phyloP scores from a whole-genome alignment of 2,329 filamentous ascomycete species.

The Trichophyton verrucosum region DNA sequence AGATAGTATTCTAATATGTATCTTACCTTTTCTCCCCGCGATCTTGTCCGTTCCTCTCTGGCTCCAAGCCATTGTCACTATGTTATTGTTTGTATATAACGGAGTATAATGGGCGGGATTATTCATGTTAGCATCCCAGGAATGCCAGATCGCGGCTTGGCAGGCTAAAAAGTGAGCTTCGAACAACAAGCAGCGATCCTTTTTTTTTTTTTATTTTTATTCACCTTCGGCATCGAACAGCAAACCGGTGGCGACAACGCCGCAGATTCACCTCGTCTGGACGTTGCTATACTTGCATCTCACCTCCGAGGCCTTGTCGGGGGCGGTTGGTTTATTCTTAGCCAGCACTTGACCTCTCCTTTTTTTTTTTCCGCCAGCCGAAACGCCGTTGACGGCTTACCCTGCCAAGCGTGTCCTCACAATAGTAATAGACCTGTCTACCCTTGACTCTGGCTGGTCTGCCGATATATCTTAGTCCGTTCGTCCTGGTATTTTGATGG shows the following conservation, averaged over 20 bases:
- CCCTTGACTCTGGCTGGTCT: not conserved
- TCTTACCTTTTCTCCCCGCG: not conserved
- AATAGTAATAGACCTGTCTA: not conserved
- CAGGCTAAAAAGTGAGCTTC: slow-evolving; percentile 3
- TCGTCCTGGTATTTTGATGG: slow-evolving; percentile 37
- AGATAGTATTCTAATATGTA: slow-evolving; percentile 42
- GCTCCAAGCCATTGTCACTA: no score
- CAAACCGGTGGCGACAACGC: not conserved
- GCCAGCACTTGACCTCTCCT: not conserved
- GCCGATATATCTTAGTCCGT: not conserved
- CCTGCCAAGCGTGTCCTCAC: slow-evolving; percentile 1
- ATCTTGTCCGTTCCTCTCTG: not conserved
- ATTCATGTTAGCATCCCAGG: not conserved
- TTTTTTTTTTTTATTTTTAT: slow-evolving; percentile 2
- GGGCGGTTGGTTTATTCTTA: not conserved
- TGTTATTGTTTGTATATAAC: no score
- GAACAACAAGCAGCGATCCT: slow-evolving; percentile 6
- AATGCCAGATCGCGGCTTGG: slow-evolving; percentile 4
- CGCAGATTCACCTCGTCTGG: not conserved
- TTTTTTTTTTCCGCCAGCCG: not conserved
- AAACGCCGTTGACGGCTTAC: not conserved
- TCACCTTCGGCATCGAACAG: not conserved
- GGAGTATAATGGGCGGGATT: no score
- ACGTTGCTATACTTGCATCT: not conserved
- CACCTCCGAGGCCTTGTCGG: not conserved